Conservation (phyloP, 768 basidiomycete species). For the Gloeostereum incarnatum region DNA sequence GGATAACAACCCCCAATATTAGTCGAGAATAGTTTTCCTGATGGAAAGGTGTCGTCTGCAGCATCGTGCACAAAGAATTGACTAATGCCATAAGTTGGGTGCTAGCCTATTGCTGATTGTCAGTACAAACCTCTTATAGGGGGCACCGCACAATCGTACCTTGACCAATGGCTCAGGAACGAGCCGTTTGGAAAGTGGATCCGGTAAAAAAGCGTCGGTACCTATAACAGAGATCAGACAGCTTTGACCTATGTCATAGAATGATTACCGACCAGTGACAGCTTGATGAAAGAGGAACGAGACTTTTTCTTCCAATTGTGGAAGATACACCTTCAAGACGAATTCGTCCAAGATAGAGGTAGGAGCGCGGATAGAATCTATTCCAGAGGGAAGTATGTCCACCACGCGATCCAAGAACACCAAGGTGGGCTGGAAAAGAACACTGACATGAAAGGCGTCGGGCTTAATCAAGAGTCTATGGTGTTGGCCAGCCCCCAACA, state of each 20-base stretch:
- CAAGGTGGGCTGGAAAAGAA: constrained; percentile 91
- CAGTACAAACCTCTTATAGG: not conserved
- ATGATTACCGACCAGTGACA: constrained; percentile 47
- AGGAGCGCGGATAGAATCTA: constrained; percentile 56
- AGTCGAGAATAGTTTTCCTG: constrained; percentile 91
- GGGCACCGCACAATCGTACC: constrained; percentile 29
- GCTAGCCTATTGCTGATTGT: constrained; percentile 47
- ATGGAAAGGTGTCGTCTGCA: constrained; percentile 88
- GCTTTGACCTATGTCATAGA: not conserved
- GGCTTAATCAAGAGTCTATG: constrained; percentile 83
- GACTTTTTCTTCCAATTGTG: constrained; percentile 93
- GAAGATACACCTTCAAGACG: constrained; percentile 85
- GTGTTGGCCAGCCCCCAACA: constrained; percentile 63
- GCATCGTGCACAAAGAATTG: constrained; percentile 88
- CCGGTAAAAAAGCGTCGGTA: constrained; percentile 82
- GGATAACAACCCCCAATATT: constrained; percentile 88
- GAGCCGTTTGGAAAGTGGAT: constrained; percentile 54
- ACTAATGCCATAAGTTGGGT: constrained; percentile 83
- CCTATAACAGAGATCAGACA: constrained; percentile 28
- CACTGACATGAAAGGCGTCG: constrained; percentile 89
- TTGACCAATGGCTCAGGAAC: constrained; percentile 73
- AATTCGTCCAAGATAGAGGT: constrained; percentile 84
- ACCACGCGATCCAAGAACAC: constrained; percentile 71
- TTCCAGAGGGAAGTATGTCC: constrained; percentile 62
- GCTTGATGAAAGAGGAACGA: constrained; percentile 80